Percentiles rank a stretch among this genome's conserved stretches.
Evolutionary conservation across 1,284 basidiomycete species (phyloP).

Genomic region (Melampsora americana): DNA sequence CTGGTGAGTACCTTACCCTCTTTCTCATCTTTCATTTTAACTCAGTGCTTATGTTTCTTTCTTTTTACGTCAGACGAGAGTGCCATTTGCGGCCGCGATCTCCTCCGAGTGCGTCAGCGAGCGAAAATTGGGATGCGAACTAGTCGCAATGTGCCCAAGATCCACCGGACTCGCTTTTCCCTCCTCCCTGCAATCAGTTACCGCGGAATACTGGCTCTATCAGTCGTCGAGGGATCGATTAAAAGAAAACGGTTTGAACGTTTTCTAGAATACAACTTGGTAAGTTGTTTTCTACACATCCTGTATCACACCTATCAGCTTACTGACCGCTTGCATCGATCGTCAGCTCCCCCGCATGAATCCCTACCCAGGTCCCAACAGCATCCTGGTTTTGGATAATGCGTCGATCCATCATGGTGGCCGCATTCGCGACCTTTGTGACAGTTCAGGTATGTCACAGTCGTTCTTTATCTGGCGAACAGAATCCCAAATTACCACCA

Average conservation of each 20-base stretch:
- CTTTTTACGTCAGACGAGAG: not conserved
- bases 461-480: too few species aligned
- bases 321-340: too few species aligned
- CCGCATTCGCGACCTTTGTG: not conserved
- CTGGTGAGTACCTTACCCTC: not conserved
- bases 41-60: not conserved
- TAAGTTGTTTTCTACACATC: not conserved
- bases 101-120: not conserved
- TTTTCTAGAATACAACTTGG: slow-evolving; percentile 11
- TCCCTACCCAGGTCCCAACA: too few species aligned
- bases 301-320: too few species aligned
- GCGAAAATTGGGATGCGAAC: not conserved
- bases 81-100: slow-evolving; percentile 2
- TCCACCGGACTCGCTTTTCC: not conserved
- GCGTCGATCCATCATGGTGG: too few species aligned
- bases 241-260: not conserved
- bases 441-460: not conserved
- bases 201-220: not conserved
- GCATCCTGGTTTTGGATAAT: not conserved
- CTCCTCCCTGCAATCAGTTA: not conserved
- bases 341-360: slow-evolving; percentile 9
- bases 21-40: not conserved
- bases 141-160: not conserved
- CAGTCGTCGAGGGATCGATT: not conserved
- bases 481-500: too few species aligned